These are phyloP conservation scores for Exutisphaerella laricina DNA, from an alignment of 2,329 filamentous ascomycete genomes.

Conservation along the genomic window DNA sequence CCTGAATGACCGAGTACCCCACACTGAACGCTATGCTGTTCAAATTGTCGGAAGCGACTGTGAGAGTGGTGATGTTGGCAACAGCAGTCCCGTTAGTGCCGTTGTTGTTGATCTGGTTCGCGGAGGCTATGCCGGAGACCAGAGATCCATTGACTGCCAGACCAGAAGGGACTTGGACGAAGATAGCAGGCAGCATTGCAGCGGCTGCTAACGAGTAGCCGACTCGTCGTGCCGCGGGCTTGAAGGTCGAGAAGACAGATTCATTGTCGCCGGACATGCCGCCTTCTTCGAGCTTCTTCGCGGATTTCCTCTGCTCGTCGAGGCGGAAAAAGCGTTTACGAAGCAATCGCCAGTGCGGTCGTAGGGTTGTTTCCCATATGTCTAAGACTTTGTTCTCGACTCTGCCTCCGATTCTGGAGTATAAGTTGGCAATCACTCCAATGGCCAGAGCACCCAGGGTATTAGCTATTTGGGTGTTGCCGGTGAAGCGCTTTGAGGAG, in stretches of 20 bases:
- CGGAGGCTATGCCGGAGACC: slow-evolving; percentile 52
- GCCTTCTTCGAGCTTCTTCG: slow-evolving; percentile 30
- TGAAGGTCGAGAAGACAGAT: slow-evolving; percentile 19
- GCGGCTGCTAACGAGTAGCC: slow-evolving; percentile 77
- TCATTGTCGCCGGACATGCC: slow-evolving; percentile 23
- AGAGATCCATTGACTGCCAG: slow-evolving; percentile 54
- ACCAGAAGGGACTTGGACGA: slow-evolving; percentile 59
- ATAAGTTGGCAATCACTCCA: slow-evolving; percentile 70
- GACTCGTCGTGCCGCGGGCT: slow-evolving; percentile 40
- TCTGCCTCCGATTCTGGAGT: slow-evolving; percentile 59
- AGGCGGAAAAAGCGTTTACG: slow-evolving; percentile 29
- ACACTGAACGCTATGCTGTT: slow-evolving; percentile 46
- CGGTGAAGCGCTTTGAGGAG: slow-evolving; percentile 58
- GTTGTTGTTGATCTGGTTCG: slow-evolving; percentile 48
- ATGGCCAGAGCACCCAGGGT: slow-evolving; percentile 71
- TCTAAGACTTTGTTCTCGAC: slow-evolving; percentile 53
- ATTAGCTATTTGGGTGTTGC: slow-evolving; percentile 68
- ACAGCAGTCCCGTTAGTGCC: slow-evolving; percentile 43
- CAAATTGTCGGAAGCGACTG: slow-evolving; percentile 24
- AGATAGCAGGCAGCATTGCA: slow-evolving; percentile 81
- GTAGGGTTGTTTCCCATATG: slow-evolving; percentile 48
- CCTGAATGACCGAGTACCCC: slow-evolving; percentile 45
- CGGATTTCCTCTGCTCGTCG: slow-evolving; percentile 15
- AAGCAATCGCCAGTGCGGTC: slow-evolving; percentile 33
- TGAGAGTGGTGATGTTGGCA: slow-evolving; percentile 33